These are phyloP conservation scores for Boletus subluridellus DNA, from an alignment of 1,284 basidiomycete species.

Conservation along the genomic window DNA sequence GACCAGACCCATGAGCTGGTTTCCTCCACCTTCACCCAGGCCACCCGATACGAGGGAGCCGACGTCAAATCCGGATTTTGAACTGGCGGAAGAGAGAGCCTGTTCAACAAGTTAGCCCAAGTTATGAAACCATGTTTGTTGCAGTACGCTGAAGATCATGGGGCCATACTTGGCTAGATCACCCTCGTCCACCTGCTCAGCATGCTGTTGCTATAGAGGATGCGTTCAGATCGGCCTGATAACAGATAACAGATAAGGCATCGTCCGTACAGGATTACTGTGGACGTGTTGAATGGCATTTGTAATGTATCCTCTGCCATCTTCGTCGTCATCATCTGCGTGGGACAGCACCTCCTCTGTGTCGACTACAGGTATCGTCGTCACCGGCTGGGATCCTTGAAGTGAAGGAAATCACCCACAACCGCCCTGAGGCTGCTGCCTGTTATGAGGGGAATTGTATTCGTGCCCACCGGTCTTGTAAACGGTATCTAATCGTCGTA, in stretches of 20 bases:
- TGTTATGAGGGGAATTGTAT: conserved; percentile 52
- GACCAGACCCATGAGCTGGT: conserved; percentile 71
- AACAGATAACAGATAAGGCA: background rate
- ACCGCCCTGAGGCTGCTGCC: conserved; percentile 25
- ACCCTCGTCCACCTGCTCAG: conserved; percentile 13
- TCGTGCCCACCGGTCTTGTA: conserved; percentile 59
- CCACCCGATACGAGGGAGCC: conserved; percentile 34
- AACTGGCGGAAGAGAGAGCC: conserved; percentile 21
- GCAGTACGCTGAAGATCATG: conserved; percentile 20
- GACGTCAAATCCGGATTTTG: conserved; percentile 21
- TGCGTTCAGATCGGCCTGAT: background rate
- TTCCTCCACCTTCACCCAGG: conserved; percentile 44
- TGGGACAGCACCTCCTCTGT: conserved; percentile 53
- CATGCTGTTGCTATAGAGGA: conserved; percentile 16
- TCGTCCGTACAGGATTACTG: conserved; percentile 15
- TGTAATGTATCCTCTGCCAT: conserved; percentile 9
- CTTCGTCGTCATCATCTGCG: conserved; percentile 26
- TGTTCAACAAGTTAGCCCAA: conserved; percentile 13
- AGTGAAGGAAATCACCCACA: conserved; percentile 28
- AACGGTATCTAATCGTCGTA: conserved; percentile 17
- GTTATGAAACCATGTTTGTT: background rate
- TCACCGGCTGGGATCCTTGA: background rate
- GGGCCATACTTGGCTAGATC: conserved; percentile 24
- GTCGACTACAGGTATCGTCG: conserved; percentile 46
- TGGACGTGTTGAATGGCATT: conserved; percentile 29